These are phyloP conservation scores for Nemania sp. DNA, from an alignment of 2,329 filamentous ascomycete species.

Conservation along the genomic window DNA sequence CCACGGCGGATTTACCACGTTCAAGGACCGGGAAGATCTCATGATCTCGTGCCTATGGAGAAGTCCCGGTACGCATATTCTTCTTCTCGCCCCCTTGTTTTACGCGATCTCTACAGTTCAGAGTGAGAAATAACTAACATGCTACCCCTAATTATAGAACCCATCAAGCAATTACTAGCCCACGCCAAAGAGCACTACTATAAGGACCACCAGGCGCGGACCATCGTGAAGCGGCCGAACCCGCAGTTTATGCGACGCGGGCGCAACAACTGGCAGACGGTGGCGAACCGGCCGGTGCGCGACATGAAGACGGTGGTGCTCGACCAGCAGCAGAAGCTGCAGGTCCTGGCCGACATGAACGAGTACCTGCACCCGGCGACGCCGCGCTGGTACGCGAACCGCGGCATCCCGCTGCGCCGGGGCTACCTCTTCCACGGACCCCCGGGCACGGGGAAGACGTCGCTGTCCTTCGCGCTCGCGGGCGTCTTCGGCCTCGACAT, in stretches of 20 bases:
- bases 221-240: constrained; percentile 59
- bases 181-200: constrained; percentile 58
- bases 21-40: constrained; percentile 57
- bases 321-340: constrained; percentile 66
- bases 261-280: constrained; percentile 55
- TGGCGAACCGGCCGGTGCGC: constrained; percentile 66
- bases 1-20: constrained; percentile 40
- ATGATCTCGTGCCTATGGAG: constrained; percentile 60
- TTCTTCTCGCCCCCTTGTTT: neutral
- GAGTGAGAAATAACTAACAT: neutral
- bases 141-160: constrained; percentile 40
- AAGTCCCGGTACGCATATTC: constrained; percentile 38
- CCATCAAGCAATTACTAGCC: constrained; percentile 59
- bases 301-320: constrained; percentile 78
- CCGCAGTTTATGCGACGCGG: constrained; percentile 51
- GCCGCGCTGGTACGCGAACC: constrained; percentile 72
- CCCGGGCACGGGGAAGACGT: constrained; percentile 74
- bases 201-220: constrained; percentile 57
- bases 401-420: constrained; percentile 74
- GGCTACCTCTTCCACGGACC: constrained; percentile 80
- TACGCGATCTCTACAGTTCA: neutral
- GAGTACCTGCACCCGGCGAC: constrained; percentile 75
- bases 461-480: constrained; percentile 66
- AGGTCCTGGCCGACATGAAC: constrained; percentile 71
- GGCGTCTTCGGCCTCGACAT: constrained; percentile 69